Evolutionary conservation across 106 monocot genomes (phyloP).

Genomic region (Dendrobium chrysotoxum): DNA sequence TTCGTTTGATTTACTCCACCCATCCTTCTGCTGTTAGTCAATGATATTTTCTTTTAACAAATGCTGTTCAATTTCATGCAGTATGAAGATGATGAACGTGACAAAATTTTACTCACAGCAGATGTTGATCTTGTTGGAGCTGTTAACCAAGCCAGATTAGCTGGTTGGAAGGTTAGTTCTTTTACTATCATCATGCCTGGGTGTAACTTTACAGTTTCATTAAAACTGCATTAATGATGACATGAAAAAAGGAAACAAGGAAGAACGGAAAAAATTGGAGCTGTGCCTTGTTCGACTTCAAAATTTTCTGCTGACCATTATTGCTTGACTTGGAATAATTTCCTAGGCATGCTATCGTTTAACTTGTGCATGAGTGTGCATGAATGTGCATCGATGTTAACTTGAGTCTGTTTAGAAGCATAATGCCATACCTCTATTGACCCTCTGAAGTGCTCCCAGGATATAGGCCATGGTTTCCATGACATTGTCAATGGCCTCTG

Average conservation of each 20-base stretch:
- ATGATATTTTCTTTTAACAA: background rate
- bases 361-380: no score
- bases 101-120: slow-evolving; percentile 59
- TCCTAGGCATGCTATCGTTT: no score
- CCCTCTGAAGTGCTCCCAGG: no score
- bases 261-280: background rate
- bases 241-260: background rate
- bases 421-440: no score
- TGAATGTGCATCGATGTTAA: no score
- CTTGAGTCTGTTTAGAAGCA: no score
- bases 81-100: slow-evolving; percentile 99
- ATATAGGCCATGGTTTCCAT: no score
- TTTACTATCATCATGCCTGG: background rate
- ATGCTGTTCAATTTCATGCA: slow-evolving; percentile 22
- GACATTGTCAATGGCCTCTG: no score
- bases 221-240: background rate
- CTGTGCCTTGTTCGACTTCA: background rate
- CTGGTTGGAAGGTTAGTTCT: slow-evolving; percentile 64
- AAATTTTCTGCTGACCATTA: background rate
- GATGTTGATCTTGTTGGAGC: slow-evolving; percentile 77
- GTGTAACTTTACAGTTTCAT: background rate
- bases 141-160: slow-evolving; percentile 60
- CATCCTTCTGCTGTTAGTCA: background rate
- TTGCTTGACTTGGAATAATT: no score
- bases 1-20: background rate